Evolutionary conservation across 2,329 filamentous ascomycete species (phyloP), one percentile per base, ranked within the genome.

Genomic region (Pseudogymnoascus sp.): DNA sequence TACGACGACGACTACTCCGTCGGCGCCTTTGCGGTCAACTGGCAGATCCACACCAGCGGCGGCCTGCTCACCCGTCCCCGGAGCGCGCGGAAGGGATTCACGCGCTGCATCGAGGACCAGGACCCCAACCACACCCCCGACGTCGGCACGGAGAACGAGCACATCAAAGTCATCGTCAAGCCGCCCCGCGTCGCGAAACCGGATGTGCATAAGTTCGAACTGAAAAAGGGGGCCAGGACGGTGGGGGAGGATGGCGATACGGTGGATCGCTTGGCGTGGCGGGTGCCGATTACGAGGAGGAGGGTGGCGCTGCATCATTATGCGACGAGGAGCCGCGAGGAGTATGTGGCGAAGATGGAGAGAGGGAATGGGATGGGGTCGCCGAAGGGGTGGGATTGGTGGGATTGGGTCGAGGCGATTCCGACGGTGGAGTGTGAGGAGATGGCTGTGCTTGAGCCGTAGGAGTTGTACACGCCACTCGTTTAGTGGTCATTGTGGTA

Each of bases 81-180:
- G 9, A 38, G 55, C 12, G 30, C 35, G 2, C 22, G 72, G 8
- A 67, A 68, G 45, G 63, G 64, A 12, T 75, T 71, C 67, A 74
- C 71, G 2, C 66, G 66, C n/a, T 74, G 72, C 55, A 67, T 72
- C 23, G 66, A 63, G 28, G 70, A 73, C 38, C 64, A 66, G 8
- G 55, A 35, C 23, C 30, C 35, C 36, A 35, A 63, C 0, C 49
- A 63, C 16, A 12, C 66, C 55, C 25, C 55, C 14, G 67, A 66
- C 49, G 65, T 58, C 52, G 61, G 60, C 4, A 66, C 67, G 2
- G 69, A 69, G 39, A 74, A 74, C 52, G 62, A 63, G 12, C 70
- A 73, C 60, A 69, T 73, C 65, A 73, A 73, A 65, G 68, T 68
- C 11, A 70, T 74, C 49, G 70, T 72, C n/a, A 72, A 71, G 55